Evolutionary conservation across 768 basidiomycete genomes (phyloP), one percentile per base, ranked within the genome.

Genomic region (Udeniomyces megalosporus): DNA sequence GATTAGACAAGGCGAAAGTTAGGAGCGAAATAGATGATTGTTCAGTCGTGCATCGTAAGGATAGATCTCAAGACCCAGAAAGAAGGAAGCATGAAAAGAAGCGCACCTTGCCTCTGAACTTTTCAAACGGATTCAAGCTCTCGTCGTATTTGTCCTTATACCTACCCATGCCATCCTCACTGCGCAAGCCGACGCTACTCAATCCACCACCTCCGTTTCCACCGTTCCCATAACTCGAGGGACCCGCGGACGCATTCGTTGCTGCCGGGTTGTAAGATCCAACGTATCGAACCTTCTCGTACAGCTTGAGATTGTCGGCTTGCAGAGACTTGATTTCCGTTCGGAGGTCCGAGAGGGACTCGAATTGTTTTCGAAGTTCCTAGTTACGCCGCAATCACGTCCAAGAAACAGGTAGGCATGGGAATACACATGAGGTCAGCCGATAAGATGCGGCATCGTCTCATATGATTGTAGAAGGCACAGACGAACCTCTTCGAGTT

Each of bases 241-340:
- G 38, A 2, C 42, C 57, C 6, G 54, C 54, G 22, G 45, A 61
- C 31, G 58, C 35, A 32, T 26, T 31, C 11, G 17, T 42, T 42
- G 44, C 48, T 42, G 88, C 85, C 70, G 90, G 87, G 20, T 87
- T 81, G 70, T 97, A 99, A 65, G 85, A 88, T 72, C 97, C 92
- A 84, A 96, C 95, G 72, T 97, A 97, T 65, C 92, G 83, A 56
- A 97, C 92, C 77, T 97, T 99, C 75, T 97, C 95, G 74, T 97
- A 97, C 64, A 97, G 77, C 73, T 99, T 97, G 49, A 99, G 80
- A 71, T 97, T 99, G 74, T 97, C 95, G 1, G 84, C 79, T 74
- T 97, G 93, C 44, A 99, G 78, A 59, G 81, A 82, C 72, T 92
- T 90, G 75, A 91, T 83, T 74, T 97, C 95, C 28, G 83, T 76